These are phyloP conservation scores for Santalum album DNA, from an alignment of 164 flowering plant genomes.

Conservation along the genomic window DNA sequence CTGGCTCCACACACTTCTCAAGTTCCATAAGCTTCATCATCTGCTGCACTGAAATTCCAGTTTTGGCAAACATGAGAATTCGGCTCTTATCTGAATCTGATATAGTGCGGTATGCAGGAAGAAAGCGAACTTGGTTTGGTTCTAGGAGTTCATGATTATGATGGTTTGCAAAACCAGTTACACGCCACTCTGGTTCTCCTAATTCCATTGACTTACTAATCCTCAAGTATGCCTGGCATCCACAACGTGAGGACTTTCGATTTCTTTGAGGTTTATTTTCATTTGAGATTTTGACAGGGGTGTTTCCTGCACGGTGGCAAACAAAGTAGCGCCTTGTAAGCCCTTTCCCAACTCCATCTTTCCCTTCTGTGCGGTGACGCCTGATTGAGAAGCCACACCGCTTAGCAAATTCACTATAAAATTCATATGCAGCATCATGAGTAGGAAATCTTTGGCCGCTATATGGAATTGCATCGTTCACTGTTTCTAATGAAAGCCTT, in stretches of 20 bases:
- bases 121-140: slow-evolving; percentile 86
- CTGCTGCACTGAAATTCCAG: slow-evolving; percentile 91
- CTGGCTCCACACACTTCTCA: slow-evolving; percentile 91
- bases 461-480: slow-evolving; percentile 59
- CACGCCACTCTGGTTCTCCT: slow-evolving; percentile 80
- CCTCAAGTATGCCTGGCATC: slow-evolving; percentile 84
- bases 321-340: slow-evolving; percentile 90
- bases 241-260: slow-evolving; percentile 85
- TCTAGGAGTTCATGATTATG: slow-evolving; percentile 86
- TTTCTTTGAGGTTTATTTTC: slow-evolving; percentile 81
- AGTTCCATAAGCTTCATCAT: slow-evolving; percentile 96
- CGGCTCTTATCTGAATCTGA: slow-evolving; percentile 73
- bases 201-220: slow-evolving; percentile 67
- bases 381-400: slow-evolving; percentile 86
- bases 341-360: slow-evolving; percentile 94
- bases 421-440: slow-evolving; percentile 92
- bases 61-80: slow-evolving; percentile 82
- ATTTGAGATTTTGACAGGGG: slow-evolving; percentile 58
- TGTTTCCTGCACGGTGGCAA: slow-evolving; percentile 93
- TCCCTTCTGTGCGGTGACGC: slow-evolving; percentile 88
- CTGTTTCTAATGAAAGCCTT: slow-evolving; percentile 59
- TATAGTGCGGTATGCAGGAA: slow-evolving; percentile 89
- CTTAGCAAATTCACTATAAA: slow-evolving; percentile 80
- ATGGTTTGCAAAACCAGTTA: slow-evolving; percentile 80
- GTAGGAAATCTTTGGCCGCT: slow-evolving; percentile 76